These are phyloP conservation scores for Stemphylium lycopersici DNA, from an alignment of 2,329 filamentous ascomycete species.

Conservation along the genomic window DNA sequence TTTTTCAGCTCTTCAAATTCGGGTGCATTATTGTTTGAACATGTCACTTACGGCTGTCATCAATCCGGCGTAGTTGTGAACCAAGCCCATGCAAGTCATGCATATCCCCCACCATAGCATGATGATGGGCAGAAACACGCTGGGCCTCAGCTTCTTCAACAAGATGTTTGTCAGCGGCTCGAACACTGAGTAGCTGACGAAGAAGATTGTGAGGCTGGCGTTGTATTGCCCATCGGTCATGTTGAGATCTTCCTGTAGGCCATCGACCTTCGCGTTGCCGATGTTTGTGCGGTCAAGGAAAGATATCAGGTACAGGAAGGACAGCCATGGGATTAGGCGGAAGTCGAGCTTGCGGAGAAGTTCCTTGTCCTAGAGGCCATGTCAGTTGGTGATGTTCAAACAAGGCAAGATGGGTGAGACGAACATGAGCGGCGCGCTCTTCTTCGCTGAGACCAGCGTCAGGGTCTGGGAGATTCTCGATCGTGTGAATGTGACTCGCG, in stretches of 20 bases:
- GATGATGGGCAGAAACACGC: constrained; percentile 79
- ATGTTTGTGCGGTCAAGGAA: constrained; percentile 78
- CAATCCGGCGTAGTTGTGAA: constrained; percentile 67
- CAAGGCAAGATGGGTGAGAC: background rate
- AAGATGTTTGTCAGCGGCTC: constrained; percentile 80
- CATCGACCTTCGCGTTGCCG: constrained; percentile 71
- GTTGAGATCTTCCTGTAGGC: constrained; percentile 63
- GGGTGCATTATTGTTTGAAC: too few species aligned
- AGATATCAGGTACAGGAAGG: constrained; percentile 73
- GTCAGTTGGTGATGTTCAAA: background rate
- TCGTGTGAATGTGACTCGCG: constrained; percentile 15
- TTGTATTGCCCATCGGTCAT: constrained; percentile 74
- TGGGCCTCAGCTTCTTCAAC: constrained; percentile 76
- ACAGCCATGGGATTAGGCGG: constrained; percentile 69
- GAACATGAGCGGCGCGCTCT: constrained; percentile 66
- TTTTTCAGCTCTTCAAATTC: background rate
- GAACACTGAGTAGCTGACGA: constrained; percentile 81
- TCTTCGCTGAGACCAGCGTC: constrained; percentile 69
- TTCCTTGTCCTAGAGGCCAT: constrained; percentile 60
- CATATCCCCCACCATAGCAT: constrained; percentile 70
- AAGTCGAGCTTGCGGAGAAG: constrained; percentile 68
- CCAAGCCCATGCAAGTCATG: constrained; percentile 73
- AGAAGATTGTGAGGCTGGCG: constrained; percentile 79
- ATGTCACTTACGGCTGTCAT: constrained; percentile 60
- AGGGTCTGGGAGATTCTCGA: constrained; percentile 55